These are phyloP conservation scores for Sanghuangporus baumii DNA, from an alignment of 1,284 basidiomycete genomes.

Conservation along the genomic window DNA sequence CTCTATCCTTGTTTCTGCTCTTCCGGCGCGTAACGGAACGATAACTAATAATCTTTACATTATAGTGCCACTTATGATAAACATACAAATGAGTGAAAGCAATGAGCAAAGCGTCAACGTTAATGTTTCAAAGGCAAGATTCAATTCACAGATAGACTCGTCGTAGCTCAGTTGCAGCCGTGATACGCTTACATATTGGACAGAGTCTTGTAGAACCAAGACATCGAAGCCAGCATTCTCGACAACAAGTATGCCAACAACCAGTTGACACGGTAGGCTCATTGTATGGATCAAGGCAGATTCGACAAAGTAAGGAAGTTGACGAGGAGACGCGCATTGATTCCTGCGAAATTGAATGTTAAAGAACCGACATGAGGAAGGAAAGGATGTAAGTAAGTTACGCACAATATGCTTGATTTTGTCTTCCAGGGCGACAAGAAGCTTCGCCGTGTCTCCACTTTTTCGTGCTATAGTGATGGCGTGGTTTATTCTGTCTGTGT, in stretches of 20 bases:
- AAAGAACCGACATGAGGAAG: constrained; percentile 9
- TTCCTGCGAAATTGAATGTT: constrained; percentile 31
- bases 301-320: constrained; percentile 55
- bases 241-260: constrained; percentile 80
- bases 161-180: constrained; percentile 61
- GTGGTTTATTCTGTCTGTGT: constrained; percentile 42
- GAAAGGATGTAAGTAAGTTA: constrained; percentile 3
- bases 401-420: constrained; percentile 56
- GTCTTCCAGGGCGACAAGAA: constrained; percentile 52
- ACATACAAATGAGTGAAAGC: background rate
- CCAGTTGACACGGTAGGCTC: constrained; percentile 78
- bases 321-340: constrained; percentile 39
- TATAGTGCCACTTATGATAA: background rate
- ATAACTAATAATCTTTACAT: background rate
- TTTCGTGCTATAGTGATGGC: constrained; percentile 44
- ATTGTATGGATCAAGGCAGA: constrained; percentile 68
- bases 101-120: background rate
- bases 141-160: constrained; percentile 50
- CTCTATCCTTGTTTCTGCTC: background rate
- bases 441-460: constrained; percentile 39
- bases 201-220: constrained; percentile 75
- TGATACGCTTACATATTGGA: constrained; percentile 80
- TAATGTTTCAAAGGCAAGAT: background rate
- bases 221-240: constrained; percentile 74
- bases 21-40: background rate